Evolutionary conservation across 208 protist genomes (phyloP).

Genomic region (Crithidia thermophila): DNA sequence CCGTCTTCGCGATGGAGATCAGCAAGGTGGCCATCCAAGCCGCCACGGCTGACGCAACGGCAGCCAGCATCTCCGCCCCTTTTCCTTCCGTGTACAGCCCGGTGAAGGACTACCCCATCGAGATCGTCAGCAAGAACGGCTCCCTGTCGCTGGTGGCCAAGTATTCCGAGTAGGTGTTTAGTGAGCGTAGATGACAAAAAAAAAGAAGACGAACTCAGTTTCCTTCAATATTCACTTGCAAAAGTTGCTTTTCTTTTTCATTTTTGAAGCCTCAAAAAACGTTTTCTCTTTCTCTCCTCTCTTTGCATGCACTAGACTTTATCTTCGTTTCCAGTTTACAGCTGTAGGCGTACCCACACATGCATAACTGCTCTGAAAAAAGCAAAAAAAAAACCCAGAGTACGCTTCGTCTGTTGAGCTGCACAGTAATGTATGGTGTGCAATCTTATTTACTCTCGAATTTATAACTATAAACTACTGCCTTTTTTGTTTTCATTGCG

Average conservation of each 20-base stretch:
- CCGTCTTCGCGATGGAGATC: conserved; percentile 37
- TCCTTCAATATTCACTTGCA: neutral
- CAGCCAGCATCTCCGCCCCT: conserved; percentile 28
- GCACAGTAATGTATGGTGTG: too few species aligned
- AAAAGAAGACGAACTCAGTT: neutral
- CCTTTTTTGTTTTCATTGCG: neutral
- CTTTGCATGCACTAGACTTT: too few species aligned
- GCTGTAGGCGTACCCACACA: neutral
- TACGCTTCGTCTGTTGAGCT: too few species aligned
- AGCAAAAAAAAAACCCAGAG: too few species aligned
- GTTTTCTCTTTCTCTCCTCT: too few species aligned
- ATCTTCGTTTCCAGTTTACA: neutral
- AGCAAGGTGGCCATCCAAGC: conserved; percentile 21
- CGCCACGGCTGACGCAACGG: conserved; percentile 5
- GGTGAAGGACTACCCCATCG: conserved; percentile 36
- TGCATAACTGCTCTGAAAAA: too few species aligned
- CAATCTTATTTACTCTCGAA: too few species aligned
- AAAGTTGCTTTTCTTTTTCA: conserved; percentile 18
- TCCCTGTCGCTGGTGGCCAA: neutral
- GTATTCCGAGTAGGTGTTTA: neutral
- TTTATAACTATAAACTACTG: too few species aligned
- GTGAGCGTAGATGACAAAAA: neutral
- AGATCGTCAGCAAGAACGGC: conserved; percentile 30
- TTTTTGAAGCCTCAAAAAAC: neutral
- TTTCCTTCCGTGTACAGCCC: conserved; percentile 41